A percentile compares a stretch with the other conserved stretches of the same genome.
Evolutionary conservation across 2,329 filamentous ascomycete species (phyloP).

Genomic region (Kalmusia sp.): DNA sequence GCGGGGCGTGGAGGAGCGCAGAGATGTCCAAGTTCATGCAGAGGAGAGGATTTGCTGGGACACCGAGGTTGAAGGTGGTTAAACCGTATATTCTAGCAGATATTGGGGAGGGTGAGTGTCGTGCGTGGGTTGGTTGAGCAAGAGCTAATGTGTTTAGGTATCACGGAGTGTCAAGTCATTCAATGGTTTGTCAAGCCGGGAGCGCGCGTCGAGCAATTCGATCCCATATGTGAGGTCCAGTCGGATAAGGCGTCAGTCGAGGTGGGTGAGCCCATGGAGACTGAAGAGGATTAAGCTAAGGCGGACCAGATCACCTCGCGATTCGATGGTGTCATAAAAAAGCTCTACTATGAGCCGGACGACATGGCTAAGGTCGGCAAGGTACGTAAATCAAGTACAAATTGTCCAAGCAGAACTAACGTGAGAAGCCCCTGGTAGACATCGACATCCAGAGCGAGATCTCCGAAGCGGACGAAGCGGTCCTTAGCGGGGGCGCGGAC

Average conservation of each 20-base stretch:
- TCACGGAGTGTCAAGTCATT: constrained; percentile 97
- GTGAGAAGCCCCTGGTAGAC: constrained; percentile 78
- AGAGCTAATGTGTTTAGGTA: constrained; percentile 64
- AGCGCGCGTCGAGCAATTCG: constrained; percentile 95
- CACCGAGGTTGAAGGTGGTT: constrained; percentile 55
- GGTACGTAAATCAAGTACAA: constrained; percentile 41
- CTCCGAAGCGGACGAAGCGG: constrained; percentile 64
- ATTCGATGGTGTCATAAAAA: constrained; percentile 95
- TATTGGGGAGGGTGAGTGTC: constrained; percentile 76
- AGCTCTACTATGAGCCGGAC: constrained; percentile 91
- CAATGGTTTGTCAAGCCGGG: constrained; percentile 99
- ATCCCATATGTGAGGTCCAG: constrained; percentile 96
- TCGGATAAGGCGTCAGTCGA: constrained; percentile 87
- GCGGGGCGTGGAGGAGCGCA: constrained; percentile 22
- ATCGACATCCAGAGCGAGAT: constrained; percentile 88
- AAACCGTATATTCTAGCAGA: constrained; percentile 85
- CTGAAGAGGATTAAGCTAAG: constrained; percentile 12
- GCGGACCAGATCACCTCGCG: constrained; percentile 84
- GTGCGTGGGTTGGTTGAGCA: neutral
- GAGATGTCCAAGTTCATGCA: too few species aligned
- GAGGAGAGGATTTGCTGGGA: constrained; percentile 48
- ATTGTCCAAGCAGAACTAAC: constrained; percentile 19
- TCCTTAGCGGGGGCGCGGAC: constrained; percentile 43
- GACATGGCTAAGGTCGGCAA: constrained; percentile 95
- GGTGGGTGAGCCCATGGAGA: constrained; percentile 40